Percentiles rank a stretch among this genome's conserved stretches.
These are phyloP conservation scores for Phytophthora tentaculata DNA, from an alignment of 352 stramenopile species.

Conservation along the genomic window DNA sequence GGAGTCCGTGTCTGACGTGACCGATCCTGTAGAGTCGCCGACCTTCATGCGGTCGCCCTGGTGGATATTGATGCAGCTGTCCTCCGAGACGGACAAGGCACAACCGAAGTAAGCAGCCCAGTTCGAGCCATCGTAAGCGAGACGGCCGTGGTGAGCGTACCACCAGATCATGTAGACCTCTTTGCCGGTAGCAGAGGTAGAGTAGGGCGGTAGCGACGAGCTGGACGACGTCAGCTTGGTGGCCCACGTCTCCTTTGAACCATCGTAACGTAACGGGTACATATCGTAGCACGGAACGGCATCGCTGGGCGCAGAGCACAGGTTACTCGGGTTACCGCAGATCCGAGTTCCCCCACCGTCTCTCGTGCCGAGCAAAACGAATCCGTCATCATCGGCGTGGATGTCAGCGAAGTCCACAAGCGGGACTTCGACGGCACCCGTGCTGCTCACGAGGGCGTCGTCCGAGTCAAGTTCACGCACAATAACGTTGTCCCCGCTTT, in stretches of 20 bases:
- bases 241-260: constrained; percentile 51
- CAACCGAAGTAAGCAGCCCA: constrained; percentile 66
- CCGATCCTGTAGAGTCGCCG: not conserved
- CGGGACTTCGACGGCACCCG: constrained; percentile 35
- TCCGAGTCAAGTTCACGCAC: constrained; percentile 54
- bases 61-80: constrained; percentile 67
- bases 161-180: constrained; percentile 77
- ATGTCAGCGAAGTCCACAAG: constrained; percentile 64
- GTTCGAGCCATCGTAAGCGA: constrained; percentile 61
- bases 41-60: constrained; percentile 73
- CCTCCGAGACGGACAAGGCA: constrained; percentile 40
- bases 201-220: constrained; percentile 57
- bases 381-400: constrained; percentile 58
- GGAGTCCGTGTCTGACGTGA: constrained; percentile 23
- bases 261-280: constrained; percentile 65
- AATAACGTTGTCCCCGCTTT: constrained; percentile 52
- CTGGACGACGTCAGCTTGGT: constrained; percentile 67
- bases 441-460: constrained; percentile 52
- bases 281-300: constrained; percentile 67
- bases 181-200: constrained; percentile 27
- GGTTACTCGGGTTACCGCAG: constrained; percentile 59
- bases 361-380: constrained; percentile 58
- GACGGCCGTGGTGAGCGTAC: constrained; percentile 72
- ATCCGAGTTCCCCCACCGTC: constrained; percentile 59
- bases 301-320: constrained; percentile 46